A percentile compares a stretch with the other conserved stretches of the same genome.
phyloP scores from a whole-genome alignment of 768 basidiomycete species.

The Asterophora parasitica region DNA sequence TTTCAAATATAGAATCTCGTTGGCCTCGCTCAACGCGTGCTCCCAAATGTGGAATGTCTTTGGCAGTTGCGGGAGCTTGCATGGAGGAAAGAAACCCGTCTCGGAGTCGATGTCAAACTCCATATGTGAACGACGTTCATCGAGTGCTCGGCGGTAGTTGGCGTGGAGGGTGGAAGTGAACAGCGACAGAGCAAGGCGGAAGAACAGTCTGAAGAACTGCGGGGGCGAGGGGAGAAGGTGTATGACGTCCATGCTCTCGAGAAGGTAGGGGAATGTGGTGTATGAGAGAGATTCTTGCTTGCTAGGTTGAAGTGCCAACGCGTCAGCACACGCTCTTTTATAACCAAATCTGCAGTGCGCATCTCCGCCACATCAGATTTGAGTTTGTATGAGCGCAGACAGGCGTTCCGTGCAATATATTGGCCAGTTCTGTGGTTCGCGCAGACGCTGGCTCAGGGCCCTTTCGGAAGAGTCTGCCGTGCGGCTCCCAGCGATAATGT shows the following conservation, averaged over 20 bases:
- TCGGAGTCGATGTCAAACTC: constrained; percentile 56
- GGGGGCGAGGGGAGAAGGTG: constrained; percentile 50
- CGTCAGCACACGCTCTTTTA: constrained; percentile 12
- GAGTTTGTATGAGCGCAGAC: constrained; percentile 12
- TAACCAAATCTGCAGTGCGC: constrained; percentile 9
- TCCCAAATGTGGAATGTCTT: constrained; percentile 68
- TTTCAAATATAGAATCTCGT: constrained; percentile 49
- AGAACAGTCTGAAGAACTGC: constrained; percentile 43
- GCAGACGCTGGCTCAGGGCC: constrained; percentile 12
- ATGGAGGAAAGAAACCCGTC: constrained; percentile 82
- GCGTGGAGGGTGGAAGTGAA: constrained; percentile 39
- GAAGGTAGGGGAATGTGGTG: neutral
- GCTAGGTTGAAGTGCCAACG: constrained; percentile 3
- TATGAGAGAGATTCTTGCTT: neutral
- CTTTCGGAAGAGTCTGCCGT: constrained; percentile 22
- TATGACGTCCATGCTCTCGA: constrained; percentile 33
- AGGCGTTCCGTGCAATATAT: constrained; percentile 11
- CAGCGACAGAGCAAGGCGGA: constrained; percentile 41
- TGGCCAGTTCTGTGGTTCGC: constrained; percentile 14
- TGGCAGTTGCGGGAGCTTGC: constrained; percentile 54
- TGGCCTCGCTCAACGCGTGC: constrained; percentile 50
- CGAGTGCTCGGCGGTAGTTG: constrained; percentile 24
- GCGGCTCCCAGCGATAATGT: constrained; percentile 9
- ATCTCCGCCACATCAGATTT: constrained; percentile 20
- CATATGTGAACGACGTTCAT: constrained; percentile 30